phyloP scores from a whole-genome alignment of 202 grass and related monocot species.

The Bolboschoenoplectus hybrid region DNA sequence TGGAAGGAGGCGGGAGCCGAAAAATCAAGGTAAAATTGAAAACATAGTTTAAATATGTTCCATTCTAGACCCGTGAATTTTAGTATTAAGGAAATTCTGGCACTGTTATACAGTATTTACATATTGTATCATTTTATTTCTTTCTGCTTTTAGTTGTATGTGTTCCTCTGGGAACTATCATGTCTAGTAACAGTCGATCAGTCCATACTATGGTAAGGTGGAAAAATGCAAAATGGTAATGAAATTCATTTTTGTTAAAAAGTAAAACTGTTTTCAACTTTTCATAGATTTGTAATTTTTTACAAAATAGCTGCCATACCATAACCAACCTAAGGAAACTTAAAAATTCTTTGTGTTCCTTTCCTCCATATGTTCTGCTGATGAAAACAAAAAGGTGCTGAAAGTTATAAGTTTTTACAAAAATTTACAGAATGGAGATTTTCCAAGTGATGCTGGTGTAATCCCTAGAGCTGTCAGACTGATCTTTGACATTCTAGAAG shows the following conservation, averaged over 20 bases:
- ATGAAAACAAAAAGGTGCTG: constrained; percentile 4
- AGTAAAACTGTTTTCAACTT: background rate
- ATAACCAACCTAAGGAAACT: background rate
- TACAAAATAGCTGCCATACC: background rate
- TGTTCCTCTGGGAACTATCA: background rate
- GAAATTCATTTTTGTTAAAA: background rate
- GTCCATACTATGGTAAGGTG: background rate
- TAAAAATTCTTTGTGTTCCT: background rate
- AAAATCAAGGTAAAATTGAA: constrained; percentile 62
- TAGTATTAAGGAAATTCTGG: background rate
- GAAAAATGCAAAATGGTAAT: background rate
- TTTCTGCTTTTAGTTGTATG: background rate
- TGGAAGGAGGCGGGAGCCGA: constrained; percentile 92
- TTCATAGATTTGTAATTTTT: background rate
- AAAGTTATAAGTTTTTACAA: background rate
- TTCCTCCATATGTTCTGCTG: background rate
- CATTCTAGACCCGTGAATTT: constrained; percentile 25
- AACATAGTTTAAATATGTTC: constrained; percentile 4
- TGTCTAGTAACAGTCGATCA: background rate
- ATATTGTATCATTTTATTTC: background rate
- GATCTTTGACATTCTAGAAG: constrained; percentile 87
- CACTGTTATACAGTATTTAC: constrained; percentile 6
- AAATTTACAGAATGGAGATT: constrained; percentile 69
- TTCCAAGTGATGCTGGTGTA: constrained; percentile 90
- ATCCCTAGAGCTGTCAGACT: constrained; percentile 89